Base-by-base conservation (phyloP, 2,329 filamentous ascomycete genomes). In the Ophiostoma ips region DNA sequence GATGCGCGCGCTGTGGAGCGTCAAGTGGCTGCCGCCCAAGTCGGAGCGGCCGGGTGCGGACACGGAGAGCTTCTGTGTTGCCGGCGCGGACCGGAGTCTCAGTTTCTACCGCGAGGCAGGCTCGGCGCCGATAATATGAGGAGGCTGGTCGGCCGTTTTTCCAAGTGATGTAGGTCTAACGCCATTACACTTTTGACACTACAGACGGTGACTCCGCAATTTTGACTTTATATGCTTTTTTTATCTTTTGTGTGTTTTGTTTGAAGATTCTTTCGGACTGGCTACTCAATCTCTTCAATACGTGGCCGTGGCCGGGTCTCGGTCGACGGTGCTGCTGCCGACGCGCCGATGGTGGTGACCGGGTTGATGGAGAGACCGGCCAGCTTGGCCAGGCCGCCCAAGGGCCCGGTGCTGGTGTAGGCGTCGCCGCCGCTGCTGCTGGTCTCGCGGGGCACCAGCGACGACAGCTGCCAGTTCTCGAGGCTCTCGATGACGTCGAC, bases 91-190 rank as follows among this genome's bases (percentile, higher is more conserved):
- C 62, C 71, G 77, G 60, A 86, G 80, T 63, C 71, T 94, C 55
- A 79, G 81, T 1, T 88, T 94, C 64, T 94, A 94, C 62, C 73
- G 87, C 38, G 87, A 94, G 68, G 87, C 87, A 0, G 55, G 55
- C 8, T 57, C 55, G 10, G 52, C 53, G 11, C 54, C 55, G 10
- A 55, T 57, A 10, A 50, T 54, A 37, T 56, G 49, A 48, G 38
- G 9, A 24, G 24, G 28, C 21, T 38, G 21, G 15, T 24, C 18
- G n/a, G 7, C 13, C 7, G 16, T 36, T 15, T 15, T 24, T 37
- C 24, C 31, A 33, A n/a, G n/a, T n/a, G n/a, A n/a, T n/a, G n/a
- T n/a, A n/a, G n/a, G n/a, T n/a, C n/a, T n/a, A n/a, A n/a, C n/a
- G n/a, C n/a, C n/a, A n/a, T n/a, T n/a, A n/a, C n/a, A n/a, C n/a